Percentiles rank a stretch among this genome's conserved stretches.
phyloP scores from a whole-genome alignment of 2,329 filamentous ascomycete species.

The Fusarium siculi region DNA sequence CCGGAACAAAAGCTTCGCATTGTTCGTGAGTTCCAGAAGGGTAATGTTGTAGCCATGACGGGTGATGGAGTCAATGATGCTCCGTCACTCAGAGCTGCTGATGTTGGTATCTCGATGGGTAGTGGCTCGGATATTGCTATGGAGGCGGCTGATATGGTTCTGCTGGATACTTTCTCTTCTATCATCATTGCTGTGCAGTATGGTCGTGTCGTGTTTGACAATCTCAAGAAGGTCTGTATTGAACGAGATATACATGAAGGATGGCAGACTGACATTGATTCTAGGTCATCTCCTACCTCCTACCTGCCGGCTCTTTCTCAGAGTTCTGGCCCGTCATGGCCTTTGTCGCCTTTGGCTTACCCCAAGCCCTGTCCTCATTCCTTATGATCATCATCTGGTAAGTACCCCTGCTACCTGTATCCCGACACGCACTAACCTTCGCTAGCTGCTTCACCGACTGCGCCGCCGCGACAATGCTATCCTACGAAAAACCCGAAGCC shows the following conservation, averaged over 20 bases:
- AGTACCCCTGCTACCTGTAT: neutral
- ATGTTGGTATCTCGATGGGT: conserved; percentile 85
- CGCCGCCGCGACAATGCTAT: conserved; percentile 75
- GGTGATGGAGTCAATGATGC: conserved; percentile 91
- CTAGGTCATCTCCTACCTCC: conserved; percentile 64
- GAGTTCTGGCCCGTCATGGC: conserved; percentile 83
- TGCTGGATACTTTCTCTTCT: conserved; percentile 78
- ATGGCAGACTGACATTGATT: neutral
- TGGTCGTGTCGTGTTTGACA: conserved; percentile 81
- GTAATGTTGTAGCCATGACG: conserved; percentile 81
- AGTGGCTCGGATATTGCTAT: conserved; percentile 86
- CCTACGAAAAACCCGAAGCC: conserved; percentile 80
- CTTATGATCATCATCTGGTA: conserved; percentile 76
- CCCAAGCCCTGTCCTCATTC: conserved; percentile 78
- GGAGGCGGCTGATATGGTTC: conserved; percentile 82
- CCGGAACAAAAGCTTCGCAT: conserved; percentile 84
- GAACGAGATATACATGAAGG: no score
- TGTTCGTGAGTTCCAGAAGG: conserved; percentile 77
- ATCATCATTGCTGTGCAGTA: conserved; percentile 79
- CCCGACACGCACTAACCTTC: neutral
- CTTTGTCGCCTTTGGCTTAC: conserved; percentile 76
- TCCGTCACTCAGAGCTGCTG: conserved; percentile 80
- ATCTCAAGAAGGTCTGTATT: conserved; percentile 70
- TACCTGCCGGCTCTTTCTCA: conserved; percentile 78
- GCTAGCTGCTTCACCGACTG: conserved; percentile 79